Evolutionary conservation across 1,139 yeast species (phyloP), one percentile per base, ranked within the genome.

Genomic region (Yamadazyma conglobata): DNA sequence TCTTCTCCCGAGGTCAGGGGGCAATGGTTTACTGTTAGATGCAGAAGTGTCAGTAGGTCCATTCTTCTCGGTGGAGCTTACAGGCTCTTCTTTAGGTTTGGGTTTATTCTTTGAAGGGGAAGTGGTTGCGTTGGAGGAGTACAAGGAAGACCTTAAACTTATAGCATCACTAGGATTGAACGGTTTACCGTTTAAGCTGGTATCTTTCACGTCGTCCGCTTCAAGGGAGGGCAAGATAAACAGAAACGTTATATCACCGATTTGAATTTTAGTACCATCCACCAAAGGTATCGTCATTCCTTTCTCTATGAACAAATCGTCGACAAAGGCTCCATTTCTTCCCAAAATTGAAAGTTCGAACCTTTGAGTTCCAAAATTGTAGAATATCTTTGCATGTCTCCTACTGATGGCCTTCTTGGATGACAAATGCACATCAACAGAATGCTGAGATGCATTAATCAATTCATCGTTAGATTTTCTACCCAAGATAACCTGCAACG

Each of bases 301-400:
- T 38, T 84, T 77, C 50, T 86, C 96, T 9, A 89, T 81, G 54
- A 88, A 91, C 19, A 67, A 66, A 45, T 88, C 95, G 56, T 89
- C 91, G 3, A 91, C 95, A 64, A 89, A 91, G 1, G 96, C 96
- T 19, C 98, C 98, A 52, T 91, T 91, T 47, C 95, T 72, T 14
- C 98, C 98, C 44, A 88, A 66, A 4, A 91, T 88, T 8, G 94
- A 81, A 24, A 91, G 60, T 58, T 89, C 97, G 51, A 89, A 91
- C 43, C 94, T 61, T 52, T 88, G 96, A 5, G 94, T 86, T 5
- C 96, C 96, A 58, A 91, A 91, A 53, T 91, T 89, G 60, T 89
- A 91, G 53, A 88, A 89, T 13, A 91, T 88, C 55, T 86, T 88
- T 4, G 97, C 97, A 55, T 91, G 98, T 36, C 88, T 68, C 50